phyloP scores from a whole-genome alignment of 192 early-diverging fungal genomes.

The Pilaira anomala region DNA sequence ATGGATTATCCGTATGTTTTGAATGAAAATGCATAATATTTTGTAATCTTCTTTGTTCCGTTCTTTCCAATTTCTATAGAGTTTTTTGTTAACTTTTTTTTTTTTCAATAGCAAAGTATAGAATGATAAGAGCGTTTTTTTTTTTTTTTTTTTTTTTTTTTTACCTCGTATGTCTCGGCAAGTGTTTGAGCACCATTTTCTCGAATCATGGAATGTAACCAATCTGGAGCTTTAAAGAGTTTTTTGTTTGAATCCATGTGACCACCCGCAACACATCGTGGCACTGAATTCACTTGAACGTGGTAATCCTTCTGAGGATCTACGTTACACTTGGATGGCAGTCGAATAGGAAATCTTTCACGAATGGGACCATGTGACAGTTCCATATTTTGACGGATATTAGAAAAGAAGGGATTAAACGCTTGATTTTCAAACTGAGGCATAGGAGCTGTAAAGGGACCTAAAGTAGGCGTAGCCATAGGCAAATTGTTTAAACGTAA shows the following conservation, averaged over 20 bases:
- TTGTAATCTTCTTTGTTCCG: constrained; percentile 67
- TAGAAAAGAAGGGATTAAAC: constrained; percentile 60
- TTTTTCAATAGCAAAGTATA: not conserved
- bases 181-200: constrained; percentile 24
- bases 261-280: constrained; percentile 27
- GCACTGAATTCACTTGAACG: not conserved
- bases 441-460: constrained; percentile 51
- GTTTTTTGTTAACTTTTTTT: not conserved
- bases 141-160: not conserved
- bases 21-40: constrained; percentile 63
- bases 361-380: constrained; percentile 49
- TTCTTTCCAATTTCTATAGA: constrained; percentile 54
- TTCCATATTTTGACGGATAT: constrained; percentile 60
- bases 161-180: constrained; percentile 35
- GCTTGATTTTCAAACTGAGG: constrained; percentile 52
- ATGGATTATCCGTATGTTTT: constrained; percentile 35
- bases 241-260: constrained; percentile 5
- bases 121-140: not conserved
- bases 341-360: constrained; percentile 51
- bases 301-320: constrained; percentile 14
- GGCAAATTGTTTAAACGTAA: constrained; percentile 30
- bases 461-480: constrained; percentile 24
- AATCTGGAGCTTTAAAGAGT: constrained; percentile 12
- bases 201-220: constrained; percentile 22
- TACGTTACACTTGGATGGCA: constrained; percentile 41